Evolutionary conservation across 495 filamentous ascomycete genomes (phyloP).

Genomic region (Penicillium desertorum): DNA sequence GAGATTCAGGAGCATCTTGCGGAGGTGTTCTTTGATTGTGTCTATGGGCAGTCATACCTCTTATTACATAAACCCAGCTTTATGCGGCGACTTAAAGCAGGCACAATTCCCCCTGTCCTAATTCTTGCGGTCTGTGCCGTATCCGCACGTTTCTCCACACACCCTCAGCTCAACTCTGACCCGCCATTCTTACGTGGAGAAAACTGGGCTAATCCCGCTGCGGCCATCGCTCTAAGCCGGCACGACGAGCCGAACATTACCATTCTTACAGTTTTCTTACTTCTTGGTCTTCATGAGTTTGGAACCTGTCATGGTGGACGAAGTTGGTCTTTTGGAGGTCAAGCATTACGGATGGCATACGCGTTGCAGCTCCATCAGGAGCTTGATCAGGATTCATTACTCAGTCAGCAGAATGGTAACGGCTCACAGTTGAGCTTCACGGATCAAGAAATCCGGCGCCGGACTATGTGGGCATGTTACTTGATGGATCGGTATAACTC

Average conservation of each 20-base stretch:
- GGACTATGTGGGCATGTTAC: constrained; percentile 98
- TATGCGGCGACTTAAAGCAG: constrained; percentile 75
- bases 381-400: constrained; percentile 78
- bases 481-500: constrained; percentile 97
- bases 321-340: constrained; percentile 92
- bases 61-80: constrained; percentile 97
- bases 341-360: constrained; percentile 95
- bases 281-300: constrained; percentile 91
- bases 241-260: constrained; percentile 97
- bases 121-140: constrained; percentile 90
- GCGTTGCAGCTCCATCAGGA: constrained; percentile 92
- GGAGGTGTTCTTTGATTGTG: constrained; percentile 92
- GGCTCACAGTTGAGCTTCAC: constrained; percentile 77
- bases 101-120: constrained; percentile 77
- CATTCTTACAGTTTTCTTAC: constrained; percentile 81
- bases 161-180: constrained; percentile 78
- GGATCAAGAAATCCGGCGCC: constrained; percentile 85
- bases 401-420: constrained; percentile 56
- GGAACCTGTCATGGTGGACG: constrained; percentile 94
- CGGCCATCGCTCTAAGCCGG: constrained; percentile 77
- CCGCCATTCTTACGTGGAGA: constrained; percentile 90
- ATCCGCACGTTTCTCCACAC: constrained; percentile 91
- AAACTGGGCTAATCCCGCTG: constrained; percentile 80
- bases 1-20: constrained; percentile 93
- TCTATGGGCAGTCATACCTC: constrained; percentile 94